Conservation (phyloP, 345 rosid genomes). For the Anastatica hierochuntica region DNA sequence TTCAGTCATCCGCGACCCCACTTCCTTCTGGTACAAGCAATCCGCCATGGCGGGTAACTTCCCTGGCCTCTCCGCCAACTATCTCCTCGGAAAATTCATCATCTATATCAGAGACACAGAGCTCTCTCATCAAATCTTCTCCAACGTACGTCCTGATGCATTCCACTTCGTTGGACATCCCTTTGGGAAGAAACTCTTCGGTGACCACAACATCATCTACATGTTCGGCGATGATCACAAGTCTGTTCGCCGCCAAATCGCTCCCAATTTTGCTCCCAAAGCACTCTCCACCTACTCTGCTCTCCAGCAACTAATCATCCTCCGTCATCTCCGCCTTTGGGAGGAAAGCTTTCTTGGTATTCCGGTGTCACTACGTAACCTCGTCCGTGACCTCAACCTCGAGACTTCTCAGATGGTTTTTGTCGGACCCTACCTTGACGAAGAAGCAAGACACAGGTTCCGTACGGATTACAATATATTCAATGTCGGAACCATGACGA, state of each 20-base stretch:
- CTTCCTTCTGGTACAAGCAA: slow-evolving; percentile 68
- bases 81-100: slow-evolving; percentile 57
- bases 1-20: slow-evolving; percentile 42
- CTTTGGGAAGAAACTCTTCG: slow-evolving; percentile 77
- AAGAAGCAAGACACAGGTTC: slow-evolving; percentile 31
- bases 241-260: slow-evolving; percentile 64
- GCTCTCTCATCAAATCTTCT: slow-evolving; percentile 58
- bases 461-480: slow-evolving; percentile 58
- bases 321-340: slow-evolving; percentile 51
- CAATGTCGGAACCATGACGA: slow-evolving; percentile 59
- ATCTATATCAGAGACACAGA: slow-evolving; percentile 50
- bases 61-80: slow-evolving; percentile 56
- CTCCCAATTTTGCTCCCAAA: slow-evolving; percentile 68
- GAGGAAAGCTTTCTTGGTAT: slow-evolving; percentile 17
- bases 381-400: slow-evolving; percentile 65
- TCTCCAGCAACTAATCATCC: slow-evolving; percentile 57
- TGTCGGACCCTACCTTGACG: slow-evolving; percentile 53
- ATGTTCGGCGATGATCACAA: slow-evolving; percentile 83
- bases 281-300: slow-evolving; percentile 66
- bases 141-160: slow-evolving; percentile 78
- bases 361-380: slow-evolving; percentile 35
- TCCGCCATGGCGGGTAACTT: slow-evolving; percentile 23
- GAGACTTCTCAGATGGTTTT: slow-evolving; percentile 87
- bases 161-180: slow-evolving; percentile 74
- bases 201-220: slow-evolving; percentile 75